Evolutionary conservation across 257 asterid species (phyloP).

Genomic region (Marsdenia floribunda): DNA sequence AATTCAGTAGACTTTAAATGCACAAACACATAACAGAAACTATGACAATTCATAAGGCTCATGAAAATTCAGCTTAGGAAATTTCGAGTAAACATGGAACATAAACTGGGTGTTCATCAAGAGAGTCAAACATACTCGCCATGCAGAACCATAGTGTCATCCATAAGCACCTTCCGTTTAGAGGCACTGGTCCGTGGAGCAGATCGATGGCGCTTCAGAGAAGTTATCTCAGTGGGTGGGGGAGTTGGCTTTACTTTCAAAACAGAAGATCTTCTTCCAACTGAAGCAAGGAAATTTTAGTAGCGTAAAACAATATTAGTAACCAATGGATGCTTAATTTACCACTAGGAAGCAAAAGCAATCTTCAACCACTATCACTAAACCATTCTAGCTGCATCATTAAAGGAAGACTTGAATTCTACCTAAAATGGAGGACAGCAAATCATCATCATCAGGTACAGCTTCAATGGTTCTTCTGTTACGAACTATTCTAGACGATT

Average conservation of each 20-base stretch:
- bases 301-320: not conserved
- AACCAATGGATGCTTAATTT: not conserved
- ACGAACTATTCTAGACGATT: conserved; percentile 68
- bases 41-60: not conserved
- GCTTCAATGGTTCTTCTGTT: conserved; percentile 56
- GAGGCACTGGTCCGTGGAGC: conserved; percentile 49
- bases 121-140: conserved; percentile 76
- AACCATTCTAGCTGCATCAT: conserved; percentile 1
- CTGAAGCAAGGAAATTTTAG: conserved; percentile 32
- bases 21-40: not conserved
- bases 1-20: not conserved
- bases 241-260: conserved; percentile 86
- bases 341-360: not conserved
- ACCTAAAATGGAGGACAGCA: conserved; percentile 94
- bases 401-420: conserved; percentile 14
- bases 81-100: not conserved
- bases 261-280: conserved; percentile 69
- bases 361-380: not conserved
- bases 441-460: conserved; percentile 86
- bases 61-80: not conserved
- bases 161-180: conserved; percentile 86
- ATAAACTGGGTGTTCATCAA: not conserved
- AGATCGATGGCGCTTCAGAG: conserved; percentile 57
- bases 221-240: conserved; percentile 57
- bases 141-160: conserved; percentile 94